These are phyloP conservation scores for Globisporangium ultimum DNA, from an alignment of 352 stramenopile genomes.

Conservation along the genomic window DNA sequence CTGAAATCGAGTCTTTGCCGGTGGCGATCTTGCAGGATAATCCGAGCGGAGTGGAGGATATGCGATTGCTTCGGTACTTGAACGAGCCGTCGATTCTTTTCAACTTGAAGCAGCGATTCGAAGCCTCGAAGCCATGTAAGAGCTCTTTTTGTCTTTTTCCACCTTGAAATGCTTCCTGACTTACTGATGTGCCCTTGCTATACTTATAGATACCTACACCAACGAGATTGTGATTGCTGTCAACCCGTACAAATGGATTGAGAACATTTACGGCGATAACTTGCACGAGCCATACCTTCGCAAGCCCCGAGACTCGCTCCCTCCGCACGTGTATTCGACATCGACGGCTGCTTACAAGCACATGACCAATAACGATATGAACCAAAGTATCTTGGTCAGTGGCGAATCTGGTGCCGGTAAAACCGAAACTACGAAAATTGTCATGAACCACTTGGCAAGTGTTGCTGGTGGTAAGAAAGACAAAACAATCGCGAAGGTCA, in stretches of 20 bases:
- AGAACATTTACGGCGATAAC: constrained; percentile 88
- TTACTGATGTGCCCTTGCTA: constrained; percentile 5
- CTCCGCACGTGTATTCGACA: constrained; percentile 84
- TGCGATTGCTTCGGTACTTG: constrained; percentile 86
- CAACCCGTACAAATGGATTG: constrained; percentile 96
- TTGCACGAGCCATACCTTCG: constrained; percentile 80
- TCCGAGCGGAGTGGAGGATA: constrained; percentile 76
- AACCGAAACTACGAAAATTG: constrained; percentile 97
- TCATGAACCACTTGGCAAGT: constrained; percentile 87
- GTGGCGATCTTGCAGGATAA: constrained; percentile 82
- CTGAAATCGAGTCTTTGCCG: constrained; percentile 78
- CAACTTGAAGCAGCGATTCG: constrained; percentile 91
- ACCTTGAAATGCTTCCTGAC: background rate
- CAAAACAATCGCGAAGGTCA: constrained; percentile 89
- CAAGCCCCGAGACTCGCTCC: constrained; percentile 60
- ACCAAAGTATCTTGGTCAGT: constrained; percentile 88
- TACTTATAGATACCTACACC: constrained; percentile 90
- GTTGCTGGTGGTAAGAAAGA: constrained; percentile 82
- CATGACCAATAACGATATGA: constrained; percentile 70
- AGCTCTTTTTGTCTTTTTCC: background rate
- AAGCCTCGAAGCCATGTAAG: constrained; percentile 87
- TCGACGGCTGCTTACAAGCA: constrained; percentile 86
- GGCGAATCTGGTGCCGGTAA: constrained; percentile 90
- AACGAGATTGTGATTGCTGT: constrained; percentile 98
- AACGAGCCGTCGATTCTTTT: constrained; percentile 93